Evolutionary conservation across 306 rosid genomes (phyloP).

Genomic region (Dryas alaskensis): DNA sequence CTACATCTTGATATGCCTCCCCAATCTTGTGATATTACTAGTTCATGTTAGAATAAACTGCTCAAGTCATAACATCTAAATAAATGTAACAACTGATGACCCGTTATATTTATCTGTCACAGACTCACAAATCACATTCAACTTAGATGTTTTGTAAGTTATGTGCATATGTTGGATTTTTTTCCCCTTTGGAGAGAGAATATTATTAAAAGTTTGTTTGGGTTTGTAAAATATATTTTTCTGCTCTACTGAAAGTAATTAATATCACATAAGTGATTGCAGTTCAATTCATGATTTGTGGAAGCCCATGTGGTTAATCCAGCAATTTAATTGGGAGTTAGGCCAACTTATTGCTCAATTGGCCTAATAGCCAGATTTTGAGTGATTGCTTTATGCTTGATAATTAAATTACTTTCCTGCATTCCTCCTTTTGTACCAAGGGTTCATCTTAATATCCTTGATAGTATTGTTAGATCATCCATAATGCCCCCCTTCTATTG

Average conservation of each 20-base stretch:
- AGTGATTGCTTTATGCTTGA: constrained; percentile 8
- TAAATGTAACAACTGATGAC: constrained; percentile 2
- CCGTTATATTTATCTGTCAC: not conserved
- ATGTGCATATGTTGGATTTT: not conserved
- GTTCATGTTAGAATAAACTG: not conserved
- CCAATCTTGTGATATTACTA: not conserved
- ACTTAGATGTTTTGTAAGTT: not conserved
- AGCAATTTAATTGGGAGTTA: constrained; percentile 5
- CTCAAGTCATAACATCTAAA: not conserved
- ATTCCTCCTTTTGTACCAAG: not conserved
- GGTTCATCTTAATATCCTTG: not conserved
- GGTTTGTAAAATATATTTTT: not conserved
- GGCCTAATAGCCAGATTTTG: not conserved
- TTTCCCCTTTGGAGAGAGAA: not conserved
- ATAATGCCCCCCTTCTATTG: constrained; percentile 1
- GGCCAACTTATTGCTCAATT: not conserved
- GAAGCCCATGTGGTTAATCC: not conserved
- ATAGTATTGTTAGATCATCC: not conserved
- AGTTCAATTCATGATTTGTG: not conserved
- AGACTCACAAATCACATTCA: not conserved
- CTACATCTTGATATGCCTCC: not conserved
- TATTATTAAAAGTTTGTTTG: not conserved
- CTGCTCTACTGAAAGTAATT: not conserved
- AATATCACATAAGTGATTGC: not conserved
- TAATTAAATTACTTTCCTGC: not conserved